A percentile compares a stretch with the other conserved stretches of the same genome.
Evolutionary conservation across 192 early-diverging fungal genomes (phyloP).

Genomic region (Backusella sp.): DNA sequence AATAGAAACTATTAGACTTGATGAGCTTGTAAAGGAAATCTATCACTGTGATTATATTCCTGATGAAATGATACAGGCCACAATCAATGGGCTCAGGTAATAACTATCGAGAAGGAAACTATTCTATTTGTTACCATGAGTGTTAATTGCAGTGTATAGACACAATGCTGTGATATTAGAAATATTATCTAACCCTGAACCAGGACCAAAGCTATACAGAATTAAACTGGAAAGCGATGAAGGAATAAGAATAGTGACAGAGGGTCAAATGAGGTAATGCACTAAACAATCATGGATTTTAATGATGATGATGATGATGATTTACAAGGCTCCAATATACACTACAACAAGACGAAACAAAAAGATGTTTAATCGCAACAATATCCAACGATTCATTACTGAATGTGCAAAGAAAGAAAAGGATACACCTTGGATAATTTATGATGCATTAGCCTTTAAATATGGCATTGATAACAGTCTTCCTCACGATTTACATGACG

Average conservation of each 20-base stretch:
- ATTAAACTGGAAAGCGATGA: conserved; percentile 8
- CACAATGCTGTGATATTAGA: conserved; percentile 31
- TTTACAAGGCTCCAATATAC: not conserved
- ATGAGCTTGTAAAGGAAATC: conserved; percentile 56
- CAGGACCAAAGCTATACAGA: conserved; percentile 1
- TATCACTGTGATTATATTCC: conserved; percentile 50
- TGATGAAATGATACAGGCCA: conserved; percentile 52
- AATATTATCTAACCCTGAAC: conserved; percentile 11
- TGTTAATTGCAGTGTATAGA: conserved; percentile 10
- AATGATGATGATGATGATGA: not conserved
- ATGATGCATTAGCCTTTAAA: conserved; percentile 35
- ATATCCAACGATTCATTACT: conserved; percentile 65
- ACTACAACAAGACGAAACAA: conserved; percentile 47
- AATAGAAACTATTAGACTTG: conserved; percentile 57
- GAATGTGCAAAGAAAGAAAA: conserved; percentile 64
- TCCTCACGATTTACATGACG: conserved; percentile 43
- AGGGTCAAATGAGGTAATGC: not conserved
- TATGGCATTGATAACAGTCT: conserved; percentile 38
- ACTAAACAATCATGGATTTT: no score
- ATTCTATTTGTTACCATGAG: not conserved
- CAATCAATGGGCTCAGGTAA: conserved; percentile 33
- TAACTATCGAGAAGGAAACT: not conserved
- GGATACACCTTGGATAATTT: conserved; percentile 75
- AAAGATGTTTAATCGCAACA: conserved; percentile 57
- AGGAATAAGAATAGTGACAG: not conserved